Evolutionary conservation across 768 basidiomycete genomes (phyloP).

Genomic region (Xanthoconium stramineum): DNA sequence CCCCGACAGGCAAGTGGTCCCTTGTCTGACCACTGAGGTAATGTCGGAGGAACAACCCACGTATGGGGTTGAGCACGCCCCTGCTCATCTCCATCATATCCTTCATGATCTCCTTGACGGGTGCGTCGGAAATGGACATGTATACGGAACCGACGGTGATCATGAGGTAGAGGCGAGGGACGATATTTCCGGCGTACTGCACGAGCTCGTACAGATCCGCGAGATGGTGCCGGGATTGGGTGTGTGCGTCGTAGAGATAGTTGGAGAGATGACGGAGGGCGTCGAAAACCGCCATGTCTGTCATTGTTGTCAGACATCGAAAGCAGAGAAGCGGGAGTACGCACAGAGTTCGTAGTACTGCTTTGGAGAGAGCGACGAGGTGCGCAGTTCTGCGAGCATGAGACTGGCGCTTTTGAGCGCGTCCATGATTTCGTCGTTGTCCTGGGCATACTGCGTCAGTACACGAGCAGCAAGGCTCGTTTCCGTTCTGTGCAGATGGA

Average conservation of each 20-base stretch:
- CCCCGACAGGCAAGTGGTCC: conserved; percentile 90
- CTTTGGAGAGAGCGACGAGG: conserved; percentile 90
- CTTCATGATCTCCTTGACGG: conserved; percentile 99
- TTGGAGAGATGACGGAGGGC: conserved; percentile 92
- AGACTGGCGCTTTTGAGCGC: conserved; percentile 95
- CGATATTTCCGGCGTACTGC: conserved; percentile 98
- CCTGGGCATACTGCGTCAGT: conserved; percentile 42
- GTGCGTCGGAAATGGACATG: conserved; percentile 97
- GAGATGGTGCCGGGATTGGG: conserved; percentile 86
- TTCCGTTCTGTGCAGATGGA: not conserved
- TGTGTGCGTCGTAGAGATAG: conserved; percentile 96
- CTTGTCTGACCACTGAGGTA: conserved; percentile 97
- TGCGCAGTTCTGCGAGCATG: conserved; percentile 95
- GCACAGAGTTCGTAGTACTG: conserved; percentile 98
- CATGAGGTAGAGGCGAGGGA: conserved; percentile 95
- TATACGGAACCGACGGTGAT: conserved; percentile 99
- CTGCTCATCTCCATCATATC: conserved; percentile 99
- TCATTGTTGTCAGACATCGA: not conserved
- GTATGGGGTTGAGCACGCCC: conserved; percentile 94
- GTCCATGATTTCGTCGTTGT: conserved; percentile 97
- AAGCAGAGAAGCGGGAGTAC: conserved; percentile 18
- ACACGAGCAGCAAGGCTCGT: not conserved
- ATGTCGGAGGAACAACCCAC: conserved; percentile 93
- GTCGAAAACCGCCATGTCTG: conserved; percentile 99
- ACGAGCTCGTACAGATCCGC: conserved; percentile 99